Conservation (phyloP, 345 rosid genomes). For the Ceriops tagal region DNA sequence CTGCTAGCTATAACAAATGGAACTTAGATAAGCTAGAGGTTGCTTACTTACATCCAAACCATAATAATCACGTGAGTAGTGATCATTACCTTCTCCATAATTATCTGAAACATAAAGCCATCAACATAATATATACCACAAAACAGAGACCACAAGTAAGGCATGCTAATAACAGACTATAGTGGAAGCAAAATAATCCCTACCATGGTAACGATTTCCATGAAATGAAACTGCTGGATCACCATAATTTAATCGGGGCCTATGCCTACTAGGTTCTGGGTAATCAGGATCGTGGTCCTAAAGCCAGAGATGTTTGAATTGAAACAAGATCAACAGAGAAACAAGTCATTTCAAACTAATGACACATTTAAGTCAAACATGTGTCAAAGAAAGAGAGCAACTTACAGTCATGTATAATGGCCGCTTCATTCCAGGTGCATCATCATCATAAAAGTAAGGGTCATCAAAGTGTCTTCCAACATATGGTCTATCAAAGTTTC, state of each 20-base stretch:
- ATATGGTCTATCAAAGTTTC: conserved; percentile 37
- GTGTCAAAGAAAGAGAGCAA: neutral
- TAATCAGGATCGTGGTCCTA: conserved; percentile 52
- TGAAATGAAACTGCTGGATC: conserved; percentile 34
- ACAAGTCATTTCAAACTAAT: neutral
- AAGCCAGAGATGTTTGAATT: conserved; percentile 11
- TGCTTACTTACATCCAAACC: conserved; percentile 46
- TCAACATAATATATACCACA: conserved; percentile 9
- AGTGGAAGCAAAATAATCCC: neutral
- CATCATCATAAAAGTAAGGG: conserved; percentile 39
- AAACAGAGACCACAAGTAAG: neutral
- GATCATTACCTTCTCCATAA: conserved; percentile 37
- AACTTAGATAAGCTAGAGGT: conserved; percentile 9
- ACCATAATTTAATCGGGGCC: conserved; percentile 42
- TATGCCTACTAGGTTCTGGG: conserved; percentile 40
- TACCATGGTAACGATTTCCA: conserved; percentile 47
- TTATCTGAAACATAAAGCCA: conserved; percentile 36
- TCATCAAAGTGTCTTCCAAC: conserved; percentile 41
- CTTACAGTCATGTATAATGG: conserved; percentile 44
- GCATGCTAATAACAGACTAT: conserved; percentile 7
- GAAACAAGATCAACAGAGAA: neutral
- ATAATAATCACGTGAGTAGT: conserved; percentile 39
- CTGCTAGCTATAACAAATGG: conserved; percentile 4
- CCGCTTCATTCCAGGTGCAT: conserved; percentile 44
- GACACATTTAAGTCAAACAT: neutral